Percentiles rank a stretch among this genome's conserved stretches.
Conservation (phyloP, 2,329 filamentous ascomycete species). For the Grosmannia clavigera region DNA sequence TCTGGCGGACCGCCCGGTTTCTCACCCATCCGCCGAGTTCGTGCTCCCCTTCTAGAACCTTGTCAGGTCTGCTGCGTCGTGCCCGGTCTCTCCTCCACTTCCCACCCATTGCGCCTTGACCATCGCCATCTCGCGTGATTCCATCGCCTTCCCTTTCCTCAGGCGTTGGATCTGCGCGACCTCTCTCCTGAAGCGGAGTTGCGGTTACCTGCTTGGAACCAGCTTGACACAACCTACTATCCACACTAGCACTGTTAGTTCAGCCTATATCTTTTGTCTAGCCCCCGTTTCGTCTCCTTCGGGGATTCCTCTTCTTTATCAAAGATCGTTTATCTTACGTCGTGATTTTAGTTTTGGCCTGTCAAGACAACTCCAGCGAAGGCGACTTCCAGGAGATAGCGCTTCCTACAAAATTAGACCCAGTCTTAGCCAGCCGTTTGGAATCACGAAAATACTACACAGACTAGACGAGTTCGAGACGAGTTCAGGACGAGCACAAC, state of each 20-base stretch:
- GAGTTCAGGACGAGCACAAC: not conserved
- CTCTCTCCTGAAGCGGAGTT: not conserved
- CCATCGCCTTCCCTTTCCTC: not conserved
- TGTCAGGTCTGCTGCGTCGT: not conserved
- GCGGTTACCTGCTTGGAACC: not conserved
- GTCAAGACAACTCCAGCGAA: not conserved
- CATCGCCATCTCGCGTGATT: not conserved
- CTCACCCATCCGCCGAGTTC: not conserved
- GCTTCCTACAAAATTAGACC: not conserved
- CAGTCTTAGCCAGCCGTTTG: not conserved
- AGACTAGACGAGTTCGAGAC: not conserved
- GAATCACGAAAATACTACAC: not conserved
- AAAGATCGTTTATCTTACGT: slow-evolving; percentile 1
- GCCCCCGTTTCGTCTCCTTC: not conserved
- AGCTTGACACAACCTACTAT: not conserved
- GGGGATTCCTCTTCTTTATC: not conserved
- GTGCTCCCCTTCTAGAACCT: not conserved
- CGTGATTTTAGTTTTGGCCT: slow-evolving; percentile 1
- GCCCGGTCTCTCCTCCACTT: not conserved
- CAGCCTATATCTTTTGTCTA: not conserved
- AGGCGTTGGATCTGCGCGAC: not conserved
- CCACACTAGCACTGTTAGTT: slow-evolving; percentile 1
- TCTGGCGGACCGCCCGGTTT: not conserved
- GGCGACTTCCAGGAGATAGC: not conserved
- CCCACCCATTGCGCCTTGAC: not conserved